phyloP scores from a whole-genome alignment of 352 stramenopile species.

The Phytophthora vignae region DNA sequence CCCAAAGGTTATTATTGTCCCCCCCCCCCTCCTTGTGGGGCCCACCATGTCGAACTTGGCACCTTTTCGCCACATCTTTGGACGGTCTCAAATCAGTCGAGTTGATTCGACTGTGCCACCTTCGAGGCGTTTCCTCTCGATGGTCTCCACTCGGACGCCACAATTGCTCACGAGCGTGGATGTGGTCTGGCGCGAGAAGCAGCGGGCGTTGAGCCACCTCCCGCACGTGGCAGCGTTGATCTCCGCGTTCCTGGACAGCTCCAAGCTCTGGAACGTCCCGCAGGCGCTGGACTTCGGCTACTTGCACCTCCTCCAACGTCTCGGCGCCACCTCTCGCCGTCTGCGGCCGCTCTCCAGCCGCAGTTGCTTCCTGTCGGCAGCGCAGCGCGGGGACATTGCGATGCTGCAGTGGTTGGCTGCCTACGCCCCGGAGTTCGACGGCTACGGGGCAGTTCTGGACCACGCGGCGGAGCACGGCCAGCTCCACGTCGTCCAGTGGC shows the following conservation, averaged over 20 bases:
- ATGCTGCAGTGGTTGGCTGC: slow-evolving; percentile 36
- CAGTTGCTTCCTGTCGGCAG: slow-evolving; percentile 38
- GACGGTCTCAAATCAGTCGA: neutral
- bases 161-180: slow-evolving; percentile 25
- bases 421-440: slow-evolving; percentile 28
- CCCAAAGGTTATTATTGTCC: no score
- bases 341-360: slow-evolving; percentile 28
- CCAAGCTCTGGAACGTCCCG: slow-evolving; percentile 35
- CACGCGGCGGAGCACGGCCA: slow-evolving; percentile 43
- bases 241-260: slow-evolving; percentile 35
- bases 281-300: slow-evolving; percentile 41
- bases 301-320: slow-evolving; percentile 41
- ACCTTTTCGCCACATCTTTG: neutral
- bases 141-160: slow-evolving; percentile 12
- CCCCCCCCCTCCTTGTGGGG: no score
- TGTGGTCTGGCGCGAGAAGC: slow-evolving; percentile 35
- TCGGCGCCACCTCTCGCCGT: slow-evolving; percentile 29
- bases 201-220: slow-evolving; percentile 22
- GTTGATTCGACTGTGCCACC: no score
- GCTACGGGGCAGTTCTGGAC: slow-evolving; percentile 31
- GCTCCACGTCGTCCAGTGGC: slow-evolving; percentile 41
- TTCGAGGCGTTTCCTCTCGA: neutral
- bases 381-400: slow-evolving; percentile 30
- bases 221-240: slow-evolving; percentile 39
- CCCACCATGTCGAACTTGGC: neutral